phyloP scores from a whole-genome alignment of 129 eudicot species.

The Kitagawia praeruptora region DNA sequence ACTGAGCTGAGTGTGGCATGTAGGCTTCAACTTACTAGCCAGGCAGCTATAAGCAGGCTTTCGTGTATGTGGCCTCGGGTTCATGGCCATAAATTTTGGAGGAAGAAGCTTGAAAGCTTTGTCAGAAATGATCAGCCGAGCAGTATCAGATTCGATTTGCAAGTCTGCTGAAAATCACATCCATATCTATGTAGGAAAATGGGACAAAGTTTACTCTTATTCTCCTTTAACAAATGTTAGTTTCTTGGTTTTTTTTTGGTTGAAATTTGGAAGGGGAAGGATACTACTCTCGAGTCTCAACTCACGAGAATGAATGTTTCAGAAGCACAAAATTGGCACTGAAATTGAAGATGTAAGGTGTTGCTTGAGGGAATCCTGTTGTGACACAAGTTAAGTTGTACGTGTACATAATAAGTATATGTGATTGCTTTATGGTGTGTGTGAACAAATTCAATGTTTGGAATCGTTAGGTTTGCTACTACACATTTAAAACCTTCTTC shows the following conservation, averaged over 20 bases:
- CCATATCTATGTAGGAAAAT: neutral
- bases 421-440: no score
- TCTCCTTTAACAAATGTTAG: neutral
- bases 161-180: conserved; percentile 31
- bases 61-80: conserved; percentile 54
- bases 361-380: neutral
- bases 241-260: neutral
- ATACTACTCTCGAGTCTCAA: neutral
- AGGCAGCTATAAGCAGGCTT: conserved; percentile 55
- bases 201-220: neutral
- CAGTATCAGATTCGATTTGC: conserved; percentile 35
- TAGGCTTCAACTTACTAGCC: conserved; percentile 52
- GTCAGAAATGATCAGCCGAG: conserved; percentile 19
- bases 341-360: neutral
- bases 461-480: neutral
- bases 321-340: conserved; percentile 6
- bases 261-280: neutral
- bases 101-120: conserved; percentile 27
- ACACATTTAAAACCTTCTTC: no score
- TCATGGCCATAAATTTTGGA: conserved; percentile 30
- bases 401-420: neutral
- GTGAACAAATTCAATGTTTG: neutral
- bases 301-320: neutral
- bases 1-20: conserved; percentile 45
- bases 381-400: neutral